Evolutionary conservation across 73 alveolate species (phyloP), one percentile per base, ranked within the genome.

Genomic region (Urostyla sp.): DNA sequence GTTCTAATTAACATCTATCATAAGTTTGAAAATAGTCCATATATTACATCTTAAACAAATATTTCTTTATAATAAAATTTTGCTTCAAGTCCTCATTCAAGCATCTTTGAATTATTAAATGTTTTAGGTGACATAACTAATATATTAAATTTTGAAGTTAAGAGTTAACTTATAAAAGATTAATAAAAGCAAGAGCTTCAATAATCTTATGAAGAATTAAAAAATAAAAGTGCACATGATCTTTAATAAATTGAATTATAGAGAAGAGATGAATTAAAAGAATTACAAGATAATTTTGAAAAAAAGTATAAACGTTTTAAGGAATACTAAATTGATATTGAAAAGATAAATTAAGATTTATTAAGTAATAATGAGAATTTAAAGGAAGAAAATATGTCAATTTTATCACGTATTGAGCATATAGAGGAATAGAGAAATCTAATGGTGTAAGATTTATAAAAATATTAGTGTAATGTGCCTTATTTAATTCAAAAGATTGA

Each of bases 61-160:
- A 66, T 66, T 59, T 4, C 27, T 21, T 44, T 66, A 24, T 11
- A 63, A 15, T 66, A 20, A 21, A 7, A 66, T 7, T 66, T 66
- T 63, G 44, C 80, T 16, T 21, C 56, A 10, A 63, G 44, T 7
- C 15, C 66, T 20, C 44, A 24, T 44, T 49, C 59, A 2, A 45
- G 66, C 24, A 66, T 66, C 44, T 40, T 40, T 21, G 80, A 66
- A 28, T 18, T 66, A 43, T 59, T 63, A 4, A 43, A 59, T 4
- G n/a, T 66, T 15, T 40, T 66, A 5, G 80, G 80, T 3, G 80
- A 66, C 44, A 66, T 66, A 2, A 66, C 80, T n/a, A 66, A 66
- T 28, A 66, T 66, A 23, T 48, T 66, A 18, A 66, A 66, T 48
- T 66, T 20, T 44, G 80, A 66, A 66, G n/a, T 66, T 1, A 66